Percentiles rank a stretch among this genome's conserved stretches.
phyloP scores from a whole-genome alignment of 257 asterid species.

The Sherardia arvensis region DNA sequence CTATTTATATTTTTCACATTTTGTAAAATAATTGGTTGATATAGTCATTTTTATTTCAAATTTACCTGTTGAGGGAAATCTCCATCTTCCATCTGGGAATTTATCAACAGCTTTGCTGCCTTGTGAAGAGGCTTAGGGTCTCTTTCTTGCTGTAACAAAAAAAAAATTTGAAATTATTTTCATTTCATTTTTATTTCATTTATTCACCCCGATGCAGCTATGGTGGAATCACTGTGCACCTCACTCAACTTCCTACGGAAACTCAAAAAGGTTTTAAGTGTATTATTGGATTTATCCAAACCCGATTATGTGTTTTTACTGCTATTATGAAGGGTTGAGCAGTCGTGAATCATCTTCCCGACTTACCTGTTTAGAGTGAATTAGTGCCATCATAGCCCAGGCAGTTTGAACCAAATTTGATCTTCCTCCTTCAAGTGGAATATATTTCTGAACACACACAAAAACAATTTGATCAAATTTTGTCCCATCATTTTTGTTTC shows the following conservation, averaged over 20 bases:
- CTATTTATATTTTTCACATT: no score
- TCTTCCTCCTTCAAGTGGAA: slow-evolving; percentile 50
- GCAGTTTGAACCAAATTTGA: slow-evolving; percentile 90
- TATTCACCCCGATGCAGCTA: no score
- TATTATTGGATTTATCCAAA: no score
- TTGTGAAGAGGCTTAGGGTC: slow-evolving; percentile 64
- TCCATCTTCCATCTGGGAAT: slow-evolving; percentile 72
- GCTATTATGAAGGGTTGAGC: no score
- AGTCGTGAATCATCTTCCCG: no score
- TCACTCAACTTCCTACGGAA: no score
- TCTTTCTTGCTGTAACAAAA: slow-evolving; percentile 28
- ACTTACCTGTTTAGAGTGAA: slow-evolving; percentile 65
- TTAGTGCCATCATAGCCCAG: slow-evolving; percentile 83
- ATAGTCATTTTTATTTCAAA: neutral
- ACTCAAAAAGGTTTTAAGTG: no score
- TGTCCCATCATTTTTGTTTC: no score
- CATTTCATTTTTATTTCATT: no score
- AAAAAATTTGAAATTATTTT: neutral
- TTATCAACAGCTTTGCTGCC: slow-evolving; percentile 63
- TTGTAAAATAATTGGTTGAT: no score
- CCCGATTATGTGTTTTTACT: no score
- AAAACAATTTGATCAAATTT: neutral
- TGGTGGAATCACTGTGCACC: no score
- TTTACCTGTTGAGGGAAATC: slow-evolving; percentile 85
- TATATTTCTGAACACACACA: slow-evolving; percentile 34